Evolutionary conservation across 371 early-diverging fungal genomes (phyloP).

Genomic region (Zancudomyces culisetae): DNA sequence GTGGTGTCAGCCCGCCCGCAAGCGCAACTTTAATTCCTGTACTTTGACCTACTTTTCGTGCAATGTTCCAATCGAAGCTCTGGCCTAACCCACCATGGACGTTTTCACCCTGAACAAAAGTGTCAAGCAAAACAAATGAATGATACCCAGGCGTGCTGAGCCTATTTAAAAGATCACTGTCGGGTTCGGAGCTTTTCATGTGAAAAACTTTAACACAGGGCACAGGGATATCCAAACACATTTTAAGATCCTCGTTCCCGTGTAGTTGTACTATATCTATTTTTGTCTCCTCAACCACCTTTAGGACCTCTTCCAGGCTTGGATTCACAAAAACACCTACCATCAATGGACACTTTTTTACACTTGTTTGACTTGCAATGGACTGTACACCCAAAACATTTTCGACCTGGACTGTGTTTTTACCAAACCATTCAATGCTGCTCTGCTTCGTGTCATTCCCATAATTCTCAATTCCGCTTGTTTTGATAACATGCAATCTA

Average conservation of each 20-base stretch:
- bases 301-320: constrained; percentile 48
- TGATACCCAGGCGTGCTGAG: constrained; percentile 14
- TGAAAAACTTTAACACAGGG: constrained; percentile 84
- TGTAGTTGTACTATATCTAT: constrained; percentile 88
- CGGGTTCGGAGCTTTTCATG: constrained; percentile 27
- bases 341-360: constrained; percentile 34
- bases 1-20: constrained; percentile 76
- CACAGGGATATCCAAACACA: constrained; percentile 44
- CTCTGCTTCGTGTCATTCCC: background rate
- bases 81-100: constrained; percentile 53
- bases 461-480: background rate
- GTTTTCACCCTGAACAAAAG: constrained; percentile 35
- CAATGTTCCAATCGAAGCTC: constrained; percentile 62
- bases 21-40: constrained; percentile 46
- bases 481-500: background rate
- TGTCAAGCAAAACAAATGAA: constrained; percentile 46
- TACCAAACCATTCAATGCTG: background rate
- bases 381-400: background rate
- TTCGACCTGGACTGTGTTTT: background rate
- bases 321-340: constrained; percentile 90
- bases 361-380: background rate
- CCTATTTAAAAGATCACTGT: background rate
- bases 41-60: constrained; percentile 27
- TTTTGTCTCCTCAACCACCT: constrained; percentile 35
- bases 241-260: constrained; percentile 49